These are phyloP conservation scores for Fraxinus albicans DNA, from an alignment of 305 asterid genomes.

Conservation along the genomic window DNA sequence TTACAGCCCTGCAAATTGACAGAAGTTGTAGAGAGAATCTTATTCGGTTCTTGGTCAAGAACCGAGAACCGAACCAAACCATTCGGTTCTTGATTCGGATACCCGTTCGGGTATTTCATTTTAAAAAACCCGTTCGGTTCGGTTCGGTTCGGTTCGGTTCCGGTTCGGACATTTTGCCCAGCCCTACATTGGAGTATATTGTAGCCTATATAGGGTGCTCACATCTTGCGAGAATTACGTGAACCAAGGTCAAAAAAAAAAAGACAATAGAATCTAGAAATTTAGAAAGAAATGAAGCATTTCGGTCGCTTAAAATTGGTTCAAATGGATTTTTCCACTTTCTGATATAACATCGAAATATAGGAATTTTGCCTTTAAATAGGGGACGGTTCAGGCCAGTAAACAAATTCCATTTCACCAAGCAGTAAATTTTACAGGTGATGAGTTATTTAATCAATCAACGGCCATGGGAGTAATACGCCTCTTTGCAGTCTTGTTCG, in stretches of 20 bases:
- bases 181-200: background rate
- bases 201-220: background rate
- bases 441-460: conserved; percentile 32
- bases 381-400: background rate
- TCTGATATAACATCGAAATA: background rate
- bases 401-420: background rate
- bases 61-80: too few relatives aligned
- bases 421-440: background rate
- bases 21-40: background rate
- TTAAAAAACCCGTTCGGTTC: too few relatives aligned
- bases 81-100: too few relatives aligned
- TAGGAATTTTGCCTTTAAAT: background rate
- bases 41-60: too few relatives aligned
- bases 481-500: conserved; percentile 58
- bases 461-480: conserved; percentile 86
- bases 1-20: background rate
- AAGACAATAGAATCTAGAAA: background rate
- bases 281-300: background rate
- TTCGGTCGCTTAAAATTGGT: background rate
- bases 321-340: background rate
- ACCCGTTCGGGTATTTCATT: too few relatives aligned
- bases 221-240: background rate
- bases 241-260: background rate
- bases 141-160: too few relatives aligned
- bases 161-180: too few relatives aligned